Evolutionary conservation across 805 yeast species (phyloP).

Genomic region (Candida tallmaniae): DNA sequence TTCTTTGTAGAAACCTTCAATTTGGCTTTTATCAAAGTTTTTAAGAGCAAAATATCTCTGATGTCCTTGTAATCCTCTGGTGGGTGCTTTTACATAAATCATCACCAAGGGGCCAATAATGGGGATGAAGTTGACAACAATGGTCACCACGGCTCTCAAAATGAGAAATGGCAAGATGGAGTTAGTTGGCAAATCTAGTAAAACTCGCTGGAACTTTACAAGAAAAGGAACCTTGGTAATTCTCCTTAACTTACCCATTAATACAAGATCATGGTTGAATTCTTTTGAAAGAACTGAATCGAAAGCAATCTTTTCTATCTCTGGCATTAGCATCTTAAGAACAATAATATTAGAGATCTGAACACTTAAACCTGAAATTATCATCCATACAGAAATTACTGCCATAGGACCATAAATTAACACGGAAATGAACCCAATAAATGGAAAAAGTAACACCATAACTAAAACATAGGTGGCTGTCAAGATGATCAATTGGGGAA

Average conservation of each 20-base stretch:
- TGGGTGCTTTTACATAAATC: constrained; percentile 48
- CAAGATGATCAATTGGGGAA: constrained; percentile 44
- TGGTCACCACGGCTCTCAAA: constrained; percentile 26
- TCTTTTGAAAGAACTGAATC: constrained; percentile 46
- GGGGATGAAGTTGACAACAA: constrained; percentile 48
- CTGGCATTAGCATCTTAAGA: constrained; percentile 41
- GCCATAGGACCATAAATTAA: constrained; percentile 51
- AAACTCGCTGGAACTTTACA: constrained; percentile 22
- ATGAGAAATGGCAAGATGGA: constrained; percentile 41
- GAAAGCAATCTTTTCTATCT: constrained; percentile 42
- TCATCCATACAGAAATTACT: constrained; percentile 39
- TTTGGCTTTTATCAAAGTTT: constrained; percentile 42
- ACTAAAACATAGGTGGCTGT: constrained; percentile 30
- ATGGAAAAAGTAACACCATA: constrained; percentile 40
- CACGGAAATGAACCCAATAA: constrained; percentile 37
- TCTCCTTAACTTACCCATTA: constrained; percentile 33
- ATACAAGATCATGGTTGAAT: constrained; percentile 41
- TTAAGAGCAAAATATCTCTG: constrained; percentile 54
- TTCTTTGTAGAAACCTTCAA: constrained; percentile 29
- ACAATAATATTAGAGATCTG: constrained; percentile 40
- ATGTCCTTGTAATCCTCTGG: constrained; percentile 50
- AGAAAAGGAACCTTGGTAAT: constrained; percentile 26
- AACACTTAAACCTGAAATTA: constrained; percentile 40
- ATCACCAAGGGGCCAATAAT: constrained; percentile 54
- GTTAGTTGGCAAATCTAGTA: constrained; percentile 31